Evolutionary conservation across 2,329 filamentous ascomycete genomes (phyloP).

Genomic region (Xylariaceae sp.): DNA sequence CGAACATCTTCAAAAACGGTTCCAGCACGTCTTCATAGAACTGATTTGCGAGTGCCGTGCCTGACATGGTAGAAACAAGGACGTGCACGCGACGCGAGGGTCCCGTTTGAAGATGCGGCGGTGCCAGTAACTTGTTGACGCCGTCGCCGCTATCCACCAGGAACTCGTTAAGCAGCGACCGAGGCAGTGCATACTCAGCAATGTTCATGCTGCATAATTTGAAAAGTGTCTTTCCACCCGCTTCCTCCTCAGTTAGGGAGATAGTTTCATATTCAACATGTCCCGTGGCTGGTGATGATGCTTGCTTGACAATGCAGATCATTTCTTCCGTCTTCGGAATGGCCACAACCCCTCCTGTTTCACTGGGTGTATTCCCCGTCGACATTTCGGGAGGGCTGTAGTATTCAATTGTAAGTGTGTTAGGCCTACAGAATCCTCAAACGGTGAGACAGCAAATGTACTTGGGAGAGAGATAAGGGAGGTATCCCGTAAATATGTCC

Average conservation of each 20-base stretch:
- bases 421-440: not conserved
- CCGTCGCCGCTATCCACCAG: slow-evolving; percentile 31
- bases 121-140: no score
- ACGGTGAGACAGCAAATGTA: no score
- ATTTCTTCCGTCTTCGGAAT: not conserved
- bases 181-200: slow-evolving; percentile 33
- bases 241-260: slow-evolving; percentile 33
- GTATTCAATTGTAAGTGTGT: not conserved
- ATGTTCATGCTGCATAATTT: slow-evolving; percentile 15
- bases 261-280: slow-evolving; percentile 32
- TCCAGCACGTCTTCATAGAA: slow-evolving; percentile 55
- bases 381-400: not conserved
- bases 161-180: slow-evolving; percentile 34
- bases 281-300: not conserved
- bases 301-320: not conserved
- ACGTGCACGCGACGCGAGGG: slow-evolving; percentile 48
- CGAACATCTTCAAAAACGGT: slow-evolving; percentile 50
- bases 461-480: no score
- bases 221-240: slow-evolving; percentile 17
- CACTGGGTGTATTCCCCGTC: not conserved
- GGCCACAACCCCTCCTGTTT: not conserved
- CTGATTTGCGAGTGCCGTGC: slow-evolving; percentile 51
- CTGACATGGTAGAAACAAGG: slow-evolving; percentile 64
- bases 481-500: no score
- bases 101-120: slow-evolving; percentile 32